Evolutionary conservation across 306 rosid species (phyloP).

Genomic region (Adenanthera pavonina): DNA sequence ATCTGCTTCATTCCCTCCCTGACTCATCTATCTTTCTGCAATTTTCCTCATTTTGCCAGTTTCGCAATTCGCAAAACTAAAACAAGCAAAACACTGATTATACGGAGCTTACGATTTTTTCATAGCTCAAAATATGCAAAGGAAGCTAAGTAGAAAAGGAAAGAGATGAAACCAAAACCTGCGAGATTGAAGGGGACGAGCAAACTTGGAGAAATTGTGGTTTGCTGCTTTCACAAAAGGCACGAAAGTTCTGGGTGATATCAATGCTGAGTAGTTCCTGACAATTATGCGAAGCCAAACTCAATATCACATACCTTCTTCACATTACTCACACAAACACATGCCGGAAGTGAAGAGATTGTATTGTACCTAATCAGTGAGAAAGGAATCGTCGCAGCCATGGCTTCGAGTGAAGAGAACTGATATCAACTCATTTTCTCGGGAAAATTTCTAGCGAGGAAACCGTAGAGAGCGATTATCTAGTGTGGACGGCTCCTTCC

Average conservation of each 20-base stretch:
- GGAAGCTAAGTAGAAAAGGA: neutral
- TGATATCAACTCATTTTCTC: slow-evolving; percentile 22
- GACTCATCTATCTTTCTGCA: neutral
- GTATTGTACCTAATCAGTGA: slow-evolving; percentile 55
- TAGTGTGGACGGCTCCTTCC: slow-evolving; percentile 11
- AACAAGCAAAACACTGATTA: neutral
- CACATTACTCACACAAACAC: no score
- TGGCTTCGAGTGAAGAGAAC: slow-evolving; percentile 27
- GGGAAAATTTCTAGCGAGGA: neutral
- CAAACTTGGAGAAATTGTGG: slow-evolving; percentile 47
- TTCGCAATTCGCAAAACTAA: neutral
- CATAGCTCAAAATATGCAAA: neutral
- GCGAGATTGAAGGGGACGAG: slow-evolving; percentile 50
- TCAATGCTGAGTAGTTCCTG: slow-evolving; percentile 57
- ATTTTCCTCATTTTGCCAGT: neutral
- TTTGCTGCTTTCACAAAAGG: slow-evolving; percentile 48
- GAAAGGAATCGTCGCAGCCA: slow-evolving; percentile 64
- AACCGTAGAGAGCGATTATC: neutral
- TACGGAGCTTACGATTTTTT: neutral
- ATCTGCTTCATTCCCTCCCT: neutral
- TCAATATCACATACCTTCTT: neutral
- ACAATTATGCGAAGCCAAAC: slow-evolving; percentile 18
- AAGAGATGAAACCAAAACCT: slow-evolving; percentile 45
- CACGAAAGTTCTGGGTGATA: slow-evolving; percentile 56
- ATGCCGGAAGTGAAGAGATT: neutral